Evolutionary conservation across 2,329 filamentous ascomycete genomes (phyloP), one percentile per base, ranked within the genome.

Genomic region (Sclerotinia subarctica): DNA sequence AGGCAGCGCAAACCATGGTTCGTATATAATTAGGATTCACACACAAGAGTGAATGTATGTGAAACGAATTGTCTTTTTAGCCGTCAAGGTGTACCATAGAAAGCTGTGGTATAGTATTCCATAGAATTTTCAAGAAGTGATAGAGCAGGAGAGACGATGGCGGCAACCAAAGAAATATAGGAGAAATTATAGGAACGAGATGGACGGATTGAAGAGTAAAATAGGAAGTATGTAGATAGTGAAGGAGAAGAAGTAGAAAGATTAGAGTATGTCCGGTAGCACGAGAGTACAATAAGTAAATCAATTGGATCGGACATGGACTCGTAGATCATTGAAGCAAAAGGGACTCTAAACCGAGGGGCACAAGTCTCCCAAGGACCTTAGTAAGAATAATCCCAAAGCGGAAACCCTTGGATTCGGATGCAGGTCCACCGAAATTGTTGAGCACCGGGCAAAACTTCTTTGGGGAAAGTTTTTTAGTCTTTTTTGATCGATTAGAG

Each of bases 1-100:
- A 72, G 17, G 72, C 70, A 32, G 77, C 70, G 66, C 74, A 78
- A 66, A 69, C 72, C 76, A 78, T 80, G 66, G 49, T 35, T 65
- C 53, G 49, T 58, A 29, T 64, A 24, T 52, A 44, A 26, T 60
- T 29, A 47, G 42, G 42, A 13, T 65, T 42, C 35, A 47, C 59
- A 51, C 35, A 47, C 59, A 51, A 19, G 17, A 26, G 7, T 24
- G 58, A 35, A 19, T 32, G 29, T 62, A n/a, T 32, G 58, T 24
- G 26, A 32, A 62, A 62, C 19, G 15, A 15, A 35, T 26, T 19
- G 44, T 17, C 29, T 35, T 62, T 49, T 17, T 62, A 35, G 29
- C 46, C 11, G 44, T 38, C 58, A 62, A 49, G 44, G 29, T 60
- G 19, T 35, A 49, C 1, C 44, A 62, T 35, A 19, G 21, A 49